Conservation (phyloP, 2,329 filamentous ascomycete species). For the Phyllosticta citriasiana region DNA sequence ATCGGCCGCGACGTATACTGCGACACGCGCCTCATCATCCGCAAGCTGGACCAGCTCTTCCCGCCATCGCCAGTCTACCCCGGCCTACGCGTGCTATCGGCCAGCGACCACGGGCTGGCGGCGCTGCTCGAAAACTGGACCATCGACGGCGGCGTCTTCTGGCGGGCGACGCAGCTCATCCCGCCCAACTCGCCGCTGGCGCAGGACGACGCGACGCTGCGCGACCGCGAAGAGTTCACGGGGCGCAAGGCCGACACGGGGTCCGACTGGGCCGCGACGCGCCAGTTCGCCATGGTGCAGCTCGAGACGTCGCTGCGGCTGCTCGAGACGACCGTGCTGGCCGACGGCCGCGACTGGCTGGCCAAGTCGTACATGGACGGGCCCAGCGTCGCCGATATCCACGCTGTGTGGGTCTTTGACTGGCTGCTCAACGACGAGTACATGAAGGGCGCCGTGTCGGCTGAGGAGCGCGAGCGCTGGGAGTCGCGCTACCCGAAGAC, state of each 20-base stretch:
- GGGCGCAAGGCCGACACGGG: slow-evolving; percentile 14
- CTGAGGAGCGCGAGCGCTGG: slow-evolving; percentile 20
- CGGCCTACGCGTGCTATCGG: background rate
- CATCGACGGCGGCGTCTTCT: slow-evolving; percentile 48
- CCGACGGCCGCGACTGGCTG: slow-evolving; percentile 53
- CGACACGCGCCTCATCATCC: slow-evolving; percentile 59
- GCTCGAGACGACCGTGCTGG: slow-evolving; percentile 52
- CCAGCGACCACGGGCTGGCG: slow-evolving; percentile 27
- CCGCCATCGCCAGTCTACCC: slow-evolving; percentile 18
- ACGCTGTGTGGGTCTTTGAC: slow-evolving; percentile 52
- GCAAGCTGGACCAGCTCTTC: slow-evolving; percentile 50
- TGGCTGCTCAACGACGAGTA: slow-evolving; percentile 41
- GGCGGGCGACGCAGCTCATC: slow-evolving; percentile 25
- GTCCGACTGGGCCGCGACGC: slow-evolving; percentile 29
- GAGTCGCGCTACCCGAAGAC: background rate
- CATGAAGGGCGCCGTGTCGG: slow-evolving; percentile 44
- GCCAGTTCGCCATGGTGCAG: slow-evolving; percentile 48
- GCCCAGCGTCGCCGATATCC: slow-evolving; percentile 55
- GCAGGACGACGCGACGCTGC: background rate
- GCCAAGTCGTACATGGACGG: slow-evolving; percentile 28
- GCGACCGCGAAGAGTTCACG: background rate
- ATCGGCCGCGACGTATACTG: slow-evolving; percentile 59
- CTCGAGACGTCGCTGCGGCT: slow-evolving; percentile 45
- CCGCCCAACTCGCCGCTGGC: slow-evolving; percentile 5
- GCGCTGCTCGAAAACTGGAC: slow-evolving; percentile 46